Evolutionary conservation across 2,329 filamentous ascomycete species (phyloP).

Genomic region (Apiospora malaysiana): DNA sequence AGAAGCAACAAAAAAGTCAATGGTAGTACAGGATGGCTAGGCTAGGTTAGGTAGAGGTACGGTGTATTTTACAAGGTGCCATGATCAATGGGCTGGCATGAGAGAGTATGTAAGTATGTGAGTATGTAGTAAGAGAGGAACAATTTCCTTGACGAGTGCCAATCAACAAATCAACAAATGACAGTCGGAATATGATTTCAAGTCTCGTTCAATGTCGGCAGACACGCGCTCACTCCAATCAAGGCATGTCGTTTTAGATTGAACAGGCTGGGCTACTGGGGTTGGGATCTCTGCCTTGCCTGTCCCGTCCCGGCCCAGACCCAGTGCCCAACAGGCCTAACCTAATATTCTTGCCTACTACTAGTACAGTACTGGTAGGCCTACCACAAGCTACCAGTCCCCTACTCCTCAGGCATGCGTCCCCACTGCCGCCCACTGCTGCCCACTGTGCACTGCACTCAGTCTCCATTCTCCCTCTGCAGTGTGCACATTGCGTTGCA

Average conservation of each 20-base stretch:
- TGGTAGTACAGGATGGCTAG: constrained; percentile 1
- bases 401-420: neutral
- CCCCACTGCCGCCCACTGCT: neutral
- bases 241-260: constrained; percentile 10
- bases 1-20: neutral
- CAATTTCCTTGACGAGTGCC: neutral
- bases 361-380: too few relatives aligned
- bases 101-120: neutral
- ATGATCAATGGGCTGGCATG: neutral
- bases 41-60: neutral
- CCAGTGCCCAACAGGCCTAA: neutral
- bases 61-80: constrained; percentile 9
- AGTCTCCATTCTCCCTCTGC: neutral
- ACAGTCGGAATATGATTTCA: too few relatives aligned
- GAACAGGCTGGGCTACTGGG: neutral
- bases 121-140: neutral
- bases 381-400: neutral
- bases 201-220: too few relatives aligned
- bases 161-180: too few relatives aligned
- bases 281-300: neutral
- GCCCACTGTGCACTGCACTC: neutral
- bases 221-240: neutral
- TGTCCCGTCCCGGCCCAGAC: constrained; percentile 3
- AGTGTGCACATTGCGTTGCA: neutral
- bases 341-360: too few relatives aligned